Percentiles rank a stretch among this genome's conserved stretches.
Conservation (phyloP, 139 green algal genomes). For the Nannochloris sp. region DNA sequence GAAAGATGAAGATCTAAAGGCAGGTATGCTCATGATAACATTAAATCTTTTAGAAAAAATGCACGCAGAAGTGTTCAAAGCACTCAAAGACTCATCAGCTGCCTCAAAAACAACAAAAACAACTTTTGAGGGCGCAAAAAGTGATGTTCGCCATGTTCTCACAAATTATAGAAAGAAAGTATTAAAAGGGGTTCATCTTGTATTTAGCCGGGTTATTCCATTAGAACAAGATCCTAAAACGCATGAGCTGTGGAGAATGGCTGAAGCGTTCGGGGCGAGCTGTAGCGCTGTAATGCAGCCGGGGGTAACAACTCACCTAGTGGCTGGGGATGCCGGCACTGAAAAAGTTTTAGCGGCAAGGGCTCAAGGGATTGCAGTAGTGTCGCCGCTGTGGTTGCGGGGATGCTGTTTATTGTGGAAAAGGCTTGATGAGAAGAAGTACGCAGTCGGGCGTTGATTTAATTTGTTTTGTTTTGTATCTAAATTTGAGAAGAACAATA, state of each 20-base stretch:
- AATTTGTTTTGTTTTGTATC: neutral
- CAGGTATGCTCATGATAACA: slow-evolving; percentile 42
- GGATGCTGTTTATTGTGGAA: slow-evolving; percentile 56
- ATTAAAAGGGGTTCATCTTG: slow-evolving; percentile 45
- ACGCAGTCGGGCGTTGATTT: slow-evolving; percentile 21
- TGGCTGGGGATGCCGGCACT: slow-evolving; percentile 41
- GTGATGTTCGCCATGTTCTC: slow-evolving; percentile 44
- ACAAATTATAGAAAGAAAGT: slow-evolving; percentile 13
- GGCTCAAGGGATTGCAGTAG: slow-evolving; percentile 8
- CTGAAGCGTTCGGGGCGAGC: slow-evolving; percentile 47
- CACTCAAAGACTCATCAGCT: neutral
- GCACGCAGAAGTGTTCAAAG: slow-evolving; percentile 40
- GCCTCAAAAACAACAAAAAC: neutral
- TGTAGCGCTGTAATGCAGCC: slow-evolving; percentile 11
- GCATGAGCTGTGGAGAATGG: slow-evolving; percentile 56
- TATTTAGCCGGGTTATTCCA: slow-evolving; percentile 58
- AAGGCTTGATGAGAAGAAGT: slow-evolving; percentile 42
- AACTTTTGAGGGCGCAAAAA: neutral
- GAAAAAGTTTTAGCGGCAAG: slow-evolving; percentile 38
- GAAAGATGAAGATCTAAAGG: slow-evolving; percentile 1
- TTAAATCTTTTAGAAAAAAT: slow-evolving; percentile 45
- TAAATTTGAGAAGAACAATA: too few species aligned
- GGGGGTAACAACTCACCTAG: slow-evolving; percentile 42
- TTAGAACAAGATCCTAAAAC: slow-evolving; percentile 23
- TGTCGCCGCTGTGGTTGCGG: slow-evolving; percentile 44